Conservation (phyloP, 192 early-diverging fungal species). For the Linnemannia schmuckeri region DNA sequence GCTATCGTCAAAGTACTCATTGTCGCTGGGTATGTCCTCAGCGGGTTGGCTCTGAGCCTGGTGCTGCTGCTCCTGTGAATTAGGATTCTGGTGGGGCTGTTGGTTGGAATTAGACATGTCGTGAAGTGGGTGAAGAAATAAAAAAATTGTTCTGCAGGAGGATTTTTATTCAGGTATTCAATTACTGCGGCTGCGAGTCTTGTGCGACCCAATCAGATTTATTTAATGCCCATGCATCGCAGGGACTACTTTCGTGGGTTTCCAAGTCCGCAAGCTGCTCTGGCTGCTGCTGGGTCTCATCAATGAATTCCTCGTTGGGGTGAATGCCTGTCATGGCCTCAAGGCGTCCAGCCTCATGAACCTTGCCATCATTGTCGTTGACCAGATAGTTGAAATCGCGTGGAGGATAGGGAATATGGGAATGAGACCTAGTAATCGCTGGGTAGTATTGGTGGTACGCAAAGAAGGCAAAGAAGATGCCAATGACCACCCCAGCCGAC, state of each 20-base stretch:
- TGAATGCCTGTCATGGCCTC: slow-evolving; percentile 36
- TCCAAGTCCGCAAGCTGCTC: slow-evolving; percentile 1
- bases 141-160: background rate
- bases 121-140: background rate
- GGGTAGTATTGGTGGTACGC: slow-evolving; percentile 81
- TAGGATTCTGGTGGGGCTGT: background rate
- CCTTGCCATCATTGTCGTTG: slow-evolving; percentile 23
- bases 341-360: slow-evolving; percentile 10
- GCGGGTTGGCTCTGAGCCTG: background rate
- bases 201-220: background rate
- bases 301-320: slow-evolving; percentile 25
- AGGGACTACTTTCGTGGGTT: background rate
- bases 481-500: slow-evolving; percentile 75
- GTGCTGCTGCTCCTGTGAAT: background rate
- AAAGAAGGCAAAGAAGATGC: slow-evolving; percentile 72
- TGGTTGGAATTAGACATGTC: slow-evolving; percentile 1
- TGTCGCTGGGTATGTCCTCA: background rate
- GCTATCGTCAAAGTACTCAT: slow-evolving; percentile 1
- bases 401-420: slow-evolving; percentile 33
- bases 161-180: background rate
- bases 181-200: background rate
- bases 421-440: slow-evolving; percentile 15
- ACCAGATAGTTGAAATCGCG: slow-evolving; percentile 32
- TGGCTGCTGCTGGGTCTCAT: slow-evolving; percentile 18
- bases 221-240: background rate